Percentiles rank a stretch among this genome's conserved stretches.
Evolutionary conservation across 345 rosid species (phyloP).

Genomic region (Heritiera littoralis): DNA sequence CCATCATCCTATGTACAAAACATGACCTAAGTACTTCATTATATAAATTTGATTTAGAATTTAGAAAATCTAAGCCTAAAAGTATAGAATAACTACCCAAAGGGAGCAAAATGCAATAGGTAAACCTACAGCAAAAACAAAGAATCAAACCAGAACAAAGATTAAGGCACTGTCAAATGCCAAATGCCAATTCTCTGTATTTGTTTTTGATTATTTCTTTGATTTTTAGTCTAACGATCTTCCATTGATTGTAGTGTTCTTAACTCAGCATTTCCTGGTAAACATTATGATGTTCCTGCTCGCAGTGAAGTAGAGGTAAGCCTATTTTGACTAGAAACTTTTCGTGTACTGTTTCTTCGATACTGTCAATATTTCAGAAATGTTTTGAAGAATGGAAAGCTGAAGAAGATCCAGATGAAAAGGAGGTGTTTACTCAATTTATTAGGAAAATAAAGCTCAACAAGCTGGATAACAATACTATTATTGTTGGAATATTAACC

Average conservation of each 20-base stretch:
- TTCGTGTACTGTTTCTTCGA: background rate
- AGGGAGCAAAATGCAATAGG: background rate
- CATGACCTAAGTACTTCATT: too few relatives aligned
- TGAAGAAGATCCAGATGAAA: conserved; percentile 24
- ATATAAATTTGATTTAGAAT: too few relatives aligned
- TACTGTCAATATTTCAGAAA: conserved; percentile 28
- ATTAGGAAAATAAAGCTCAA: conserved; percentile 47
- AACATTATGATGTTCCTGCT: conserved; percentile 74
- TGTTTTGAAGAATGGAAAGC: conserved; percentile 46
- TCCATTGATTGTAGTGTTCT: conserved; percentile 44
- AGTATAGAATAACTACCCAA: background rate
- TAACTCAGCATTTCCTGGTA: conserved; percentile 89
- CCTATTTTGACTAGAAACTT: background rate
- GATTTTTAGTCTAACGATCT: background rate
- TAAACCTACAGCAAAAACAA: background rate
- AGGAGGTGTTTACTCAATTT: conserved; percentile 45
- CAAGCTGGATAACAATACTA: conserved; percentile 56
- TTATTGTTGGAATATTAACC: conserved; percentile 59
- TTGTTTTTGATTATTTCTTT: background rate
- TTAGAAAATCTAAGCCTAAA: background rate
- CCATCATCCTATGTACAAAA: too few relatives aligned
- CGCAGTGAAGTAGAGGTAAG: conserved; percentile 49
- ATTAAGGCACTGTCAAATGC: too few relatives aligned
- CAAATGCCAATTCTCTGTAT: background rate
- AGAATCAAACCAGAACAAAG: too few relatives aligned